Conservation (phyloP, 257 asterid genomes). For the Nicotiana sylvestris region DNA sequence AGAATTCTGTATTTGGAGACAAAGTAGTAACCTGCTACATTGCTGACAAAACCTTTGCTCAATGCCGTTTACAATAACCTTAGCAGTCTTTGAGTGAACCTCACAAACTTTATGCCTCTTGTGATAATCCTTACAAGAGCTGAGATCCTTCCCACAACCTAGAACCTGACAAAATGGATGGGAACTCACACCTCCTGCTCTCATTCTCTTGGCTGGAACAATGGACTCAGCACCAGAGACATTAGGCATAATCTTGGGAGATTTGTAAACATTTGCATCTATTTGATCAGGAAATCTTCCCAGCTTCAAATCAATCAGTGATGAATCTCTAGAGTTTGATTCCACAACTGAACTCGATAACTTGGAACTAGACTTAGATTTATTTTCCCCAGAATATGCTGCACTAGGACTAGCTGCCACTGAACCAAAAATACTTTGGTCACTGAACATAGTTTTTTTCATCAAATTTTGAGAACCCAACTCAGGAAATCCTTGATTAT, state of each 20-base stretch:
- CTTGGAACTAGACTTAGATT: slow-evolving; percentile 30
- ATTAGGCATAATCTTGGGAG: slow-evolving; percentile 4
- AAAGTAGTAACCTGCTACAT: slow-evolving; percentile 39
- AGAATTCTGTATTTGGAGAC: background rate
- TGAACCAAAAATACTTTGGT: slow-evolving; percentile 12
- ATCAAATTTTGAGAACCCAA: slow-evolving; percentile 22
- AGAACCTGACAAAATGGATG: slow-evolving; percentile 39
- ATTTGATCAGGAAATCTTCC: slow-evolving; percentile 33
- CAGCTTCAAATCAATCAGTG: slow-evolving; percentile 38
- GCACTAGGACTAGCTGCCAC: slow-evolving; percentile 1
- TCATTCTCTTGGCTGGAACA: slow-evolving; percentile 26
- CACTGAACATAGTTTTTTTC: slow-evolving; percentile 17
- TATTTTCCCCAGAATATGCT: slow-evolving; percentile 22
- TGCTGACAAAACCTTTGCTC: slow-evolving; percentile 52
- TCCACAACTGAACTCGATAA: slow-evolving; percentile 27
- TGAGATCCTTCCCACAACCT: slow-evolving; percentile 44
- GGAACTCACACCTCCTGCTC: slow-evolving; percentile 28
- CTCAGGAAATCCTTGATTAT: slow-evolving; percentile 22
- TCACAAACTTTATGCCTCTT: slow-evolving; percentile 53
- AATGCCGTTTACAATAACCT: slow-evolving; percentile 41
- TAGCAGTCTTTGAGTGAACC: slow-evolving; percentile 41
- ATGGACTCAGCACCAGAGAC: slow-evolving; percentile 23
- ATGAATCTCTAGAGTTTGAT: slow-evolving; percentile 21
- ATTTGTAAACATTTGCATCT: slow-evolving; percentile 11
- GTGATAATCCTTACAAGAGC: slow-evolving; percentile 38